phyloP scores from a whole-genome alignment of 2,329 filamentous ascomycete genomes.

The Hypoxylon sp. region DNA sequence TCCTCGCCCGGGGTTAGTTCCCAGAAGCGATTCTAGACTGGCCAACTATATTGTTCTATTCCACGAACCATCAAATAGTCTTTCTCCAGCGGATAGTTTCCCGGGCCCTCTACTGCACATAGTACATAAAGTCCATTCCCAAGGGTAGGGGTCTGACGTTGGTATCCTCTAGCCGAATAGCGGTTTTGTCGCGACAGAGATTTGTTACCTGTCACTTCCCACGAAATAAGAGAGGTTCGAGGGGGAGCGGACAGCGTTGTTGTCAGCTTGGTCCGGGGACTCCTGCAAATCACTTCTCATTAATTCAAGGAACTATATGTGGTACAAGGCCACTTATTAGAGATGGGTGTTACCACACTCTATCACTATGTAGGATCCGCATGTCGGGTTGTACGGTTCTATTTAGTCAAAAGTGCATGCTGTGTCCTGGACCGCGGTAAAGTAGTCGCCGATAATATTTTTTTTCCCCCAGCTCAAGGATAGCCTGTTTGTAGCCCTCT shows the following conservation, averaged over 20 bases:
- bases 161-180: conserved; percentile 35
- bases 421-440: conserved; percentile 13
- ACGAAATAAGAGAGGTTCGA: conserved; percentile 38
- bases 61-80: conserved; percentile 15
- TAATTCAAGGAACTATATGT: conserved; percentile 41
- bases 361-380: conserved; percentile 36
- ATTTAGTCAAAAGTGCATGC: conserved; percentile 28
- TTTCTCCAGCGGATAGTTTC: conserved; percentile 21
- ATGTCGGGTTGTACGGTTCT: conserved; percentile 35
- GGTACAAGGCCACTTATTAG: conserved; percentile 37
- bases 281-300: conserved; percentile 42
- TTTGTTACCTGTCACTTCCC: conserved; percentile 42
- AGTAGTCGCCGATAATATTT: conserved; percentile 32
- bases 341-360: conserved; percentile 41
- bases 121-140: conserved; percentile 20
- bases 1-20: conserved; percentile 29
- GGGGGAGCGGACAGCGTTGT: conserved; percentile 22
- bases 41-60: conserved; percentile 4
- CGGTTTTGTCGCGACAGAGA: conserved; percentile 22
- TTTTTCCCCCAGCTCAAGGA: conserved; percentile 5
- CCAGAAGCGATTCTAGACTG: conserved; percentile 21
- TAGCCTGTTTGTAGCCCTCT: neutral
- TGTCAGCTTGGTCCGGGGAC: conserved; percentile 29
- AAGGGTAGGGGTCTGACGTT: conserved; percentile 26
- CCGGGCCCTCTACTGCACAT: conserved; percentile 4